Evolutionary conservation across 208 protist genomes (phyloP).

Genomic region (Giardia muris): DNA sequence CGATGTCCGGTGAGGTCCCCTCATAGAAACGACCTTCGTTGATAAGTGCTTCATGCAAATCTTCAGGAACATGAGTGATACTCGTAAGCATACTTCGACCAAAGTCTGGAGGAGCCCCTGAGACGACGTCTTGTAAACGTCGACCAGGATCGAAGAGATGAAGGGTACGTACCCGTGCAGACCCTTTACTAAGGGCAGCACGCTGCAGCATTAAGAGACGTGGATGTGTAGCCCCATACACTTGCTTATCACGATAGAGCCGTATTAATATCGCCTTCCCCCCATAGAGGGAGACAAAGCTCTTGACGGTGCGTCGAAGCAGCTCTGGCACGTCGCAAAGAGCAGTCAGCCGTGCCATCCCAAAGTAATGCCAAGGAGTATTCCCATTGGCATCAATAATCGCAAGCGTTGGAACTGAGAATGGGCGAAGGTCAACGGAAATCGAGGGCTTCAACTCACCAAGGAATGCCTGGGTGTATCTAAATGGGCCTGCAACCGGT

Average conservation of each 20-base stretch:
- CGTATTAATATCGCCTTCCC: background rate
- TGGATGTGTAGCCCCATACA: background rate
- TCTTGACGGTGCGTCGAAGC: background rate
- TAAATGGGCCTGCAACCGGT: background rate
- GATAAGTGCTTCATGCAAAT: background rate
- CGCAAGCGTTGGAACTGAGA: background rate
- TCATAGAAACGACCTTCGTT: background rate
- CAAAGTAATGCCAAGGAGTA: background rate
- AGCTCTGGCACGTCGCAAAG: background rate
- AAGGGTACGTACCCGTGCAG: background rate
- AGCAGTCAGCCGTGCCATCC: background rate
- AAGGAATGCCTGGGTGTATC: background rate
- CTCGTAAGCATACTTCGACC: background rate
- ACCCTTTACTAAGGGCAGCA: background rate
- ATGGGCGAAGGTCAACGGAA: background rate
- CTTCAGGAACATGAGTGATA: background rate
- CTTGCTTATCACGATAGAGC: background rate
- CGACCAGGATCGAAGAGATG: background rate
- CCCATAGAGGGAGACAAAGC: background rate
- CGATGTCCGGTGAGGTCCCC: background rate
- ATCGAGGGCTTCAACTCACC: background rate
- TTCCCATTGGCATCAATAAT: background rate
- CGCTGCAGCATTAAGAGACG: background rate
- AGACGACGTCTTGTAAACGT: background rate
- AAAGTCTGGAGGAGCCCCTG: background rate